A percentile compares a stretch with the other conserved stretches of the same genome.
Evolutionary conservation across 2,329 filamentous ascomycete species (phyloP).

Genomic region (Arthrobotrys pseudoclavata): DNA sequence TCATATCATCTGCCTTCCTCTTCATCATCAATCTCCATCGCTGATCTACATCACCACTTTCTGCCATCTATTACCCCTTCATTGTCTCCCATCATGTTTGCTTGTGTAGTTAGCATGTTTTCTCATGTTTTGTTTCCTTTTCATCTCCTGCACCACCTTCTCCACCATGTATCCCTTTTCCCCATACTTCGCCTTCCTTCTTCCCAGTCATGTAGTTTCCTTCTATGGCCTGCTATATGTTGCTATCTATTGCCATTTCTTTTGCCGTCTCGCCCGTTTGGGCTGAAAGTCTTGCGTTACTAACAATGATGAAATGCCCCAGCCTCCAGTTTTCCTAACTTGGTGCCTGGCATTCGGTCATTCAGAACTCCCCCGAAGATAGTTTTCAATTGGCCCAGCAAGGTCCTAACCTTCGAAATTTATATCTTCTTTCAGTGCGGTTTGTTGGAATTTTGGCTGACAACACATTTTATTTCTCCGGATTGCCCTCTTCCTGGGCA

Average conservation of each 20-base stretch:
- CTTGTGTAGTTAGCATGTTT: neutral
- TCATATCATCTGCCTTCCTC: no score
- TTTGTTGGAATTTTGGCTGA: no score
- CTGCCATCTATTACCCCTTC: neutral
- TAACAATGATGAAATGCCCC: no score
- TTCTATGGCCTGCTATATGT: neutral
- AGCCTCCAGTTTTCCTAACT: neutral
- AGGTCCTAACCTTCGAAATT: no score
- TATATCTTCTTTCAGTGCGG: no score
- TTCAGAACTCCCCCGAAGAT: no score
- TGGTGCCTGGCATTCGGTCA: neutral
- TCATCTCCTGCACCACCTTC: neutral
- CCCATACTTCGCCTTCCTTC: no score
- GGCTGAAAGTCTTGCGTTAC: neutral
- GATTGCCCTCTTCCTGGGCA: no score
- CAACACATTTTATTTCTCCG: no score
- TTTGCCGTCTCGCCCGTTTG: neutral
- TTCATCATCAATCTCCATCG: neutral
- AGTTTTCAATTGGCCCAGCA: no score
- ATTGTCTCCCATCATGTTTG: neutral
- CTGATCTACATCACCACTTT: neutral
- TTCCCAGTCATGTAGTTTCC: neutral
- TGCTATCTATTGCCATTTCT: neutral
- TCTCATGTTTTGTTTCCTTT: neutral
- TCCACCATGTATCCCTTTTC: neutral